Evolutionary conservation across 208 protist species (phyloP).

Genomic region (Leptomonas pyrrhocoris): DNA sequence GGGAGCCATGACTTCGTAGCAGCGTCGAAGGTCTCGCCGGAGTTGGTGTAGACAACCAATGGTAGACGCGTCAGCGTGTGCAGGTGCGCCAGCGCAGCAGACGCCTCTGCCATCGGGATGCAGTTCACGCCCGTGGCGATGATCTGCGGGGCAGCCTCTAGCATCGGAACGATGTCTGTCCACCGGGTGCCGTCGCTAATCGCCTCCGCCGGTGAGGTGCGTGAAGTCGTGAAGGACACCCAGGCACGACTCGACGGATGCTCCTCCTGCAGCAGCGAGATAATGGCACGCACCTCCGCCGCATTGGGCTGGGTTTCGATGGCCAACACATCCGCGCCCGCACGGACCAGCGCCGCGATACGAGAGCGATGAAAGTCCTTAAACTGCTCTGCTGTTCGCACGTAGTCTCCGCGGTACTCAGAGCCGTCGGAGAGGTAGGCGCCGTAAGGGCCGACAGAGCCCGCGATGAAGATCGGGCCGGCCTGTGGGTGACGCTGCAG

Average conservation of each 20-base stretch:
- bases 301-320: conserved; percentile 64
- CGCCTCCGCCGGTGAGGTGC: conserved; percentile 18
- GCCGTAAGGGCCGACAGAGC: conserved; percentile 71
- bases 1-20: conserved; percentile 37
- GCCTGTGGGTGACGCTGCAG: conserved; percentile 5
- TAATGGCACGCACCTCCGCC: conserved; percentile 49
- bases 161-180: conserved; percentile 29
- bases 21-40: conserved; percentile 51
- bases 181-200: conserved; percentile 51
- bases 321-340: conserved; percentile 64
- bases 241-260: conserved; percentile 41
- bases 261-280: conserved; percentile 56
- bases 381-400: conserved; percentile 31
- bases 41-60: conserved; percentile 69
- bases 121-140: conserved; percentile 67
- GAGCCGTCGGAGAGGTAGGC: conserved; percentile 63
- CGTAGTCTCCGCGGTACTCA: conserved; percentile 68
- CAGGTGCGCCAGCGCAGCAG: conserved; percentile 29
- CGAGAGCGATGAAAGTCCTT: conserved; percentile 57
- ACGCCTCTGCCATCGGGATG: conserved; percentile 39
- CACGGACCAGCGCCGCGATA: conserved; percentile 46
- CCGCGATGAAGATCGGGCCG: conserved; percentile 51
- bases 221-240: conserved; percentile 54
- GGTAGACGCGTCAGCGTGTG: conserved; percentile 46
- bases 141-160: conserved; percentile 40